Base-by-base conservation (phyloP, 2,329 filamentous ascomycete species). In the Ilyonectria robusta region DNA sequence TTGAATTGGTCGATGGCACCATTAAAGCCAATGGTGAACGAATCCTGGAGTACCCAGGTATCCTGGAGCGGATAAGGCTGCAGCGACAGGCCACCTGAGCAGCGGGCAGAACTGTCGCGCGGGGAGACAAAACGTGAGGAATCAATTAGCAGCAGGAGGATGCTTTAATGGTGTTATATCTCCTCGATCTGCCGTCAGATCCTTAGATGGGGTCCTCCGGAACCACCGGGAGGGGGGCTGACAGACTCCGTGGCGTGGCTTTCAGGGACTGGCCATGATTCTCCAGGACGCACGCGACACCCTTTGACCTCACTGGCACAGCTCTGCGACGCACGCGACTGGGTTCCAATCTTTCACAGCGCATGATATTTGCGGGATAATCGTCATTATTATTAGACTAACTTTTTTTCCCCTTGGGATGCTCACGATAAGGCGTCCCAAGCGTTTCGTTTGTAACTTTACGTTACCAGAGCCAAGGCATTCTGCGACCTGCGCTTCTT, bases 201-300 rank as follows among this genome's bases (percentile, higher is more conserved):
- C 58, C 64, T 47, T 58, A 42, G 61, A 70, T 54, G 61, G 59
- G 56, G 55, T 64, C 54, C 66, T 67, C 70, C 72, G 72, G 72
- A 65, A 68, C 57, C 67, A 62, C 72, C 72, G 72, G 72, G 59
- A 67, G 53, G 54, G 54, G 40, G 63, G 72, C 66, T 72, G 67
- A 72, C 68, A 55, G 64, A 66, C 58, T 65, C 66, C 62, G 50
- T 61, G 40, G 62, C 63, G 67, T 70, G 69, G 67, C 66, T 61
- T 57, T 61, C 66, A 57, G 69, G 64, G 70, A 75, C 66, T 70
- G 63, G 65, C 54, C 63, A 61, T 67, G 50, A 65, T 60, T 31
- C 31, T 31, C 37, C 42, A 62, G 21, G 33, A 57, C 56, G 55
- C 67, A 72, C 69, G 55, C 72, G 69, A 75, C 70, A 75, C 51